A percentile compares a stretch with the other conserved stretches of the same genome.
These are phyloP conservation scores for Paspalum vaginatum DNA, from an alignment of 176 grass and related monocot genomes.

Conservation along the genomic window DNA sequence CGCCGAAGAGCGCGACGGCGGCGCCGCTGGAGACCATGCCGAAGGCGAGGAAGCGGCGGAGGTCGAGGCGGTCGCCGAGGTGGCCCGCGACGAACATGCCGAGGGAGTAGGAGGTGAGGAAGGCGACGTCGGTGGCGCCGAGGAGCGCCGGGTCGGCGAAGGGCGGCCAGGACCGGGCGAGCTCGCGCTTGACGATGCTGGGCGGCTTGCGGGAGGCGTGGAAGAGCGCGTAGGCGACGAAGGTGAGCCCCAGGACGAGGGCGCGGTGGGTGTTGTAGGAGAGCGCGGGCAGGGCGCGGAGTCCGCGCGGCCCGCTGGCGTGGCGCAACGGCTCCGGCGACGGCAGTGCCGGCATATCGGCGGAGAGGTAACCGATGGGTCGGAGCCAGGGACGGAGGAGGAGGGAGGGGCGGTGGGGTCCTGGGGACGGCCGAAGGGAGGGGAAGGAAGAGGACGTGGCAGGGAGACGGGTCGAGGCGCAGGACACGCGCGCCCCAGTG, in stretches of 20 bases:
- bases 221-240: conserved; percentile 71
- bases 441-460: conserved; percentile 35
- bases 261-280: conserved; percentile 58
- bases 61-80: conserved; percentile 71
- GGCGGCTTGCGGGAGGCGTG: conserved; percentile 73
- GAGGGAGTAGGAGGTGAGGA: conserved; percentile 72
- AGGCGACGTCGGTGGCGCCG: conserved; percentile 67
- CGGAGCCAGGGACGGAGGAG: no score
- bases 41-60: conserved; percentile 63
- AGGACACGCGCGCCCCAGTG: conserved; percentile 43
- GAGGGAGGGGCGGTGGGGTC: not conserved
- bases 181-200: conserved; percentile 74
- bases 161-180: conserved; percentile 46
- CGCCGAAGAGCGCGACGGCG: conserved; percentile 54
- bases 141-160: conserved; percentile 59
- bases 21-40: conserved; percentile 61
- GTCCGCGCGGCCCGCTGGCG: conserved; percentile 39
- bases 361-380: not conserved
- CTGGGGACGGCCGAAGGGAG: not conserved
- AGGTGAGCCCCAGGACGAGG: conserved; percentile 70
- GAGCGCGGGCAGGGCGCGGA: conserved; percentile 38
- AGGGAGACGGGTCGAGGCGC: not conserved
- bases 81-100: conserved; percentile 70
- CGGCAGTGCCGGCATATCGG: conserved; percentile 29
- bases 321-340: conserved; percentile 17